These are phyloP conservation scores for Nicotiana rustica DNA, from an alignment of 305 asterid species.

Conservation along the genomic window DNA sequence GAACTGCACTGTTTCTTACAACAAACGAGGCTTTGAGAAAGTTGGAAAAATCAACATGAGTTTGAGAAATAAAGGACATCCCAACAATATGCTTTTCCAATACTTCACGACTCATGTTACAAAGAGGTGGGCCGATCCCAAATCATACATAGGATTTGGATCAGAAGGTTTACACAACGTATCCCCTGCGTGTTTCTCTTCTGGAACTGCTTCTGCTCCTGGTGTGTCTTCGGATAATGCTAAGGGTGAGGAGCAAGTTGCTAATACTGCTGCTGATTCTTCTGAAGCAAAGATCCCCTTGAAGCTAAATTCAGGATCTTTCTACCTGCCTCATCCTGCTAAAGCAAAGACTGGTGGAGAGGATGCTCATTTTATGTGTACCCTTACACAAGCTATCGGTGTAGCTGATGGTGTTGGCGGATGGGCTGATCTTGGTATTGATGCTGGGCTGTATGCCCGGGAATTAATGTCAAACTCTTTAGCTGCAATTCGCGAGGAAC, in stretches of 20 bases:
- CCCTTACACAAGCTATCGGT: too few relatives aligned
- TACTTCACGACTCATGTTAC: background rate
- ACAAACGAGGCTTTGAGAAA: constrained; percentile 10
- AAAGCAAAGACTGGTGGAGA: too few relatives aligned
- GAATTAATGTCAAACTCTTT: constrained; percentile 29
- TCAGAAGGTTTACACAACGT: background rate
- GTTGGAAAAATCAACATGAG: constrained; percentile 15
- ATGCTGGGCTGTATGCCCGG: background rate
- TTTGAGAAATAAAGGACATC: background rate
- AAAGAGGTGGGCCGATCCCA: background rate
- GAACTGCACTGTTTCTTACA: too few relatives aligned
- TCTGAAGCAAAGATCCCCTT: background rate
- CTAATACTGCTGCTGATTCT: background rate
- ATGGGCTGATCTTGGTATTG: too few relatives aligned
- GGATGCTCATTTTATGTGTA: too few relatives aligned
- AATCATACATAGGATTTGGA: background rate
- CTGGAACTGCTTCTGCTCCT: constrained; percentile 25
- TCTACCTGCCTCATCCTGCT: too few relatives aligned
- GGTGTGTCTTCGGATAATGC: constrained; percentile 18
- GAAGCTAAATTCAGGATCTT: too few relatives aligned
- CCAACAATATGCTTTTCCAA: constrained; percentile 25
- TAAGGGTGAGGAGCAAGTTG: constrained; percentile 8
- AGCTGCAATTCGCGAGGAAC: constrained; percentile 21
- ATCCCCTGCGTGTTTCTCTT: constrained; percentile 18
- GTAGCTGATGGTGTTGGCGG: too few relatives aligned